phyloP scores from a whole-genome alignment of 768 basidiomycete genomes.

The Suillus alpinus region DNA sequence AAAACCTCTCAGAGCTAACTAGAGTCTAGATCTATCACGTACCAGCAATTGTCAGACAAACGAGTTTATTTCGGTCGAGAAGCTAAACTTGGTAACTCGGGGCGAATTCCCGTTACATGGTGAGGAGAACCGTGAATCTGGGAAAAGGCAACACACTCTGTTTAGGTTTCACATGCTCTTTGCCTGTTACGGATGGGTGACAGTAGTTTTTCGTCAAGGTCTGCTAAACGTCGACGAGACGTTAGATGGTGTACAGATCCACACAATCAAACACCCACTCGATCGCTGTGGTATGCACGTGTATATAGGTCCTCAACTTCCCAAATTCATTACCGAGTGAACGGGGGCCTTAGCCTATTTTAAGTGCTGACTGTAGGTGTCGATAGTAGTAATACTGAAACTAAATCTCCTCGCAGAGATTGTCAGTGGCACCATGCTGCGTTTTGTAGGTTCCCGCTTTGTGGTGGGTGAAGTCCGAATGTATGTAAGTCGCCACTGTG shows the following conservation, averaged over 20 bases:
- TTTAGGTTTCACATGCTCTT: not conserved
- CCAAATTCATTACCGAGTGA: not conserved
- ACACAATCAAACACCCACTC: not conserved
- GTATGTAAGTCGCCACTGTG: not conserved
- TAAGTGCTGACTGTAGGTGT: not conserved
- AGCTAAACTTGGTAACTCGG: not conserved
- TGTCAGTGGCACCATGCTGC: not conserved
- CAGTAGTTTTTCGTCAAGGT: not conserved
- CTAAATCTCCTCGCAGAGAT: not conserved
- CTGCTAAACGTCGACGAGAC: not conserved
- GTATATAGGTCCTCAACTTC: not conserved
- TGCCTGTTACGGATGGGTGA: not conserved
- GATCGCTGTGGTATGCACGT: not conserved
- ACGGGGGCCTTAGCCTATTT: not conserved
- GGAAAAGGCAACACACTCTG: not conserved
- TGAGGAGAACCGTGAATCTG: not conserved
- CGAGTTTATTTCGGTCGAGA: not conserved
- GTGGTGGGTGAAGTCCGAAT: not conserved
- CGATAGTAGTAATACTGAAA: not conserved
- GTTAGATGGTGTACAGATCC: not conserved
- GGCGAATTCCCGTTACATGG: not conserved
- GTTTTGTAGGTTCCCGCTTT: not conserved
- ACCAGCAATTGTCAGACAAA: not conserved
- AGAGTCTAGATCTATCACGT: not conserved
- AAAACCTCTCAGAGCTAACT: not conserved